Evolutionary conservation across 306 rosid species (phyloP).

Genomic region (Malus sieversii): DNA sequence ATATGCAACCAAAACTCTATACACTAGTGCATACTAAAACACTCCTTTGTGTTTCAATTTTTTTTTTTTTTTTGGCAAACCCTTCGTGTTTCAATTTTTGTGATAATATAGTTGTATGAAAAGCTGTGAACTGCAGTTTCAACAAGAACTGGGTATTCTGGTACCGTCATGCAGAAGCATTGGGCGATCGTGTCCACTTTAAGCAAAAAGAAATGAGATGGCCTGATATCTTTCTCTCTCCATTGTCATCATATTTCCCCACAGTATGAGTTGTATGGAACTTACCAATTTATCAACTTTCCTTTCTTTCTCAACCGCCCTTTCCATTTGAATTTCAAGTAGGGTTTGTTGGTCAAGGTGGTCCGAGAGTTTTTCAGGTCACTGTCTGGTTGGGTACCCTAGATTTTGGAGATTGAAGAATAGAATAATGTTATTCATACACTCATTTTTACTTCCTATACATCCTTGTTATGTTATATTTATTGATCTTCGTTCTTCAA

Average conservation of each 20-base stretch:
- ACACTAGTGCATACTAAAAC: background rate
- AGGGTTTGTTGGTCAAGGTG: background rate
- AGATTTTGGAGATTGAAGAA: background rate
- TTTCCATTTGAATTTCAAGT: conserved; percentile 5
- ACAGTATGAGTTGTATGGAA: background rate
- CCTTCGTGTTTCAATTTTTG: background rate
- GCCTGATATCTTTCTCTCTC: background rate
- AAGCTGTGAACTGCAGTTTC: background rate
- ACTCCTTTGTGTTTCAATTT: background rate
- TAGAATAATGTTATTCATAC: background rate
- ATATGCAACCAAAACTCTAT: no score
- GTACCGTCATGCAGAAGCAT: background rate
- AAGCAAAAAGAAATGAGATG: background rate
- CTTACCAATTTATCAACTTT: background rate
- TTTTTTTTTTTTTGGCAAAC: no score
- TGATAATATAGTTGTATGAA: background rate
- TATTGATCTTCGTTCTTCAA: no score
- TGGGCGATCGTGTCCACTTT: background rate
- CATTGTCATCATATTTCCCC: conserved; percentile 6
- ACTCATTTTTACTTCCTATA: no score
- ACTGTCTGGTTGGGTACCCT: background rate
- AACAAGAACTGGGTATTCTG: background rate
- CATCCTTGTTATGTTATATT: no score
- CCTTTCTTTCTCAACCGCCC: conserved; percentile 1
- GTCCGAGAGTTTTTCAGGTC: background rate